phyloP scores from a whole-genome alignment of 2,329 filamentous ascomycete genomes.

The Chaetomium sp. region DNA sequence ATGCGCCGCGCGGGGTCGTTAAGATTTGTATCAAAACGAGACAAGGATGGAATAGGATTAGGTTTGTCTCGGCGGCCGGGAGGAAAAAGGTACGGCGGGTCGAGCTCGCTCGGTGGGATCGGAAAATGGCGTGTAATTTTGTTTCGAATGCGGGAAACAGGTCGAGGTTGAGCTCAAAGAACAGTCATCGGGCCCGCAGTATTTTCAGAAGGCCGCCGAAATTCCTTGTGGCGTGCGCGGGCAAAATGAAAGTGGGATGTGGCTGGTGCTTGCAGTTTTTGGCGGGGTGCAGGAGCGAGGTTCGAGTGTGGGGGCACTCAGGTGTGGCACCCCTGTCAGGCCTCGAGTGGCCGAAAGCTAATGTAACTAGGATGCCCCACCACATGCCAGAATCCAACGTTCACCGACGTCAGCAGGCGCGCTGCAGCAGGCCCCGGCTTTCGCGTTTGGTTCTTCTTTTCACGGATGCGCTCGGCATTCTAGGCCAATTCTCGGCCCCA shows the following conservation, averaged over 20 bases:
- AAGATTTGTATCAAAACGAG: not conserved
- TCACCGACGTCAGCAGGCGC: conserved; percentile 2
- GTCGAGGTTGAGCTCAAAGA: conserved; percentile 10
- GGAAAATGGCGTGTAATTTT: not conserved
- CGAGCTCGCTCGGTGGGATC: not conserved
- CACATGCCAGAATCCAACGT: conserved; percentile 2
- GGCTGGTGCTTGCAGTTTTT: conserved; percentile 18
- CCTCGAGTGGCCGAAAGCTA: not conserved
- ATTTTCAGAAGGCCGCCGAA: conserved; percentile 21
- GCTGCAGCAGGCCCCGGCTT: not conserved
- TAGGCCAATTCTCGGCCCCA: not conserved
- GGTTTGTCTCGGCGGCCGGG: not conserved
- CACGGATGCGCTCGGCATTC: too few relatives aligned
- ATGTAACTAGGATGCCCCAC: conserved; percentile 6
- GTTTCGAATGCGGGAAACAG: not conserved
- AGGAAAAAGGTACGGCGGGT: not conserved
- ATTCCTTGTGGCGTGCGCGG: conserved; percentile 18
- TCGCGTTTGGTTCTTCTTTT: not conserved
- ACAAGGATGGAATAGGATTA: not conserved
- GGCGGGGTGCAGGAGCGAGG: conserved; percentile 3
- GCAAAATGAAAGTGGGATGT: conserved; percentile 16
- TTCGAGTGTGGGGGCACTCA: not conserved
- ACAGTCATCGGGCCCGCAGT: conserved; percentile 19
- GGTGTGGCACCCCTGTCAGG: not conserved
- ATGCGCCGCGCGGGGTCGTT: not conserved